phyloP scores from a whole-genome alignment of 2,329 filamentous ascomycete species.

The Colletotrichum theobromicola region DNA sequence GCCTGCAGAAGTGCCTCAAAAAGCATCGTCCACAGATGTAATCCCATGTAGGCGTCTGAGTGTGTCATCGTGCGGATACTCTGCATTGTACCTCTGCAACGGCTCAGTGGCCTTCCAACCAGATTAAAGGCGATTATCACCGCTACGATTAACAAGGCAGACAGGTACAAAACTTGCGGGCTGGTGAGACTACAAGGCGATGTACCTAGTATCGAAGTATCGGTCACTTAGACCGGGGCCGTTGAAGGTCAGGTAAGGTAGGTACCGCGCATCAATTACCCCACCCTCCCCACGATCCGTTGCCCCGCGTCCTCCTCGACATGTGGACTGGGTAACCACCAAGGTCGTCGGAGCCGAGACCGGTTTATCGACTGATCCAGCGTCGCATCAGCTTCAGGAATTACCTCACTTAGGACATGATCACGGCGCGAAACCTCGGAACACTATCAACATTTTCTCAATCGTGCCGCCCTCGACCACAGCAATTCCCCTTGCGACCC shows the following conservation, averaged over 20 bases:
- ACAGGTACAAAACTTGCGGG: background rate
- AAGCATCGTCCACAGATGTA: background rate
- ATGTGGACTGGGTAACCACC: background rate
- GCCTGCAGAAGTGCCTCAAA: background rate
- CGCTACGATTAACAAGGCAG: background rate
- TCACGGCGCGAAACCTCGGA: background rate
- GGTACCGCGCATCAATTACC: background rate
- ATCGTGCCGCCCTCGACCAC: background rate
- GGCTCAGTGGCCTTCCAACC: background rate
- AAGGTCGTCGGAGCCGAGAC: background rate
- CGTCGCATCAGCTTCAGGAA: background rate
- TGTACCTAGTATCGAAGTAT: background rate
- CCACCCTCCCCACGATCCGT: background rate
- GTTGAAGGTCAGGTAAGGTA: background rate
- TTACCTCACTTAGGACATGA: background rate
- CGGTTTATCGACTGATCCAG: background rate
- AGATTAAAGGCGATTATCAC: background rate
- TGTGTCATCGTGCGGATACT: background rate
- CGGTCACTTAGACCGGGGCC: background rate
- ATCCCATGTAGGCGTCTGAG: background rate
- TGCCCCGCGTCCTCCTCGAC: background rate
- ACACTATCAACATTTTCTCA: background rate
- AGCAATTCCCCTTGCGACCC: background rate
- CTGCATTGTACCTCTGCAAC: background rate
- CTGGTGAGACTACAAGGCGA: background rate